phyloP scores from a whole-genome alignment of 1,139 yeast genomes.

The Saccharomycopsis hybrid region DNA sequence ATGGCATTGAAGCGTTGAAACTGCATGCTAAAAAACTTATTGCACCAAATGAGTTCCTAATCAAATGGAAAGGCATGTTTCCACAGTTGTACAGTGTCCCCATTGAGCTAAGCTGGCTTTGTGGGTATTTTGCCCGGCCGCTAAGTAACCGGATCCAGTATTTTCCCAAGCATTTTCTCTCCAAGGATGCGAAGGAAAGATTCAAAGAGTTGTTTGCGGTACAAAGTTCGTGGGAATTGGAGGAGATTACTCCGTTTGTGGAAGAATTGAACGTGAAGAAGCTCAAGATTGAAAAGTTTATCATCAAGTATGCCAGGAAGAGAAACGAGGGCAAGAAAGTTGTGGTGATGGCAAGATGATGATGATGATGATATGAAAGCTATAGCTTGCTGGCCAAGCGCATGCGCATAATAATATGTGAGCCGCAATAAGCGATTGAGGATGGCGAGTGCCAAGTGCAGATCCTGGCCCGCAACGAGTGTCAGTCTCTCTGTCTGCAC shows the following conservation, averaged over 20 bases:
- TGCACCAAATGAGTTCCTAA: slow-evolving; percentile 44
- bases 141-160: slow-evolving; percentile 41
- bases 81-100: slow-evolving; percentile 60
- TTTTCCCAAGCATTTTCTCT: slow-evolving; percentile 42
- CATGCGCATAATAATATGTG: too few species aligned
- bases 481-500: too few species aligned
- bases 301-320: slow-evolving; percentile 72
- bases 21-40: slow-evolving; percentile 29
- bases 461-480: too few species aligned
- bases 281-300: slow-evolving; percentile 59
- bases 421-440: too few species aligned
- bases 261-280: slow-evolving; percentile 47
- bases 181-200: slow-evolving; percentile 47
- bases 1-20: slow-evolving; percentile 49
- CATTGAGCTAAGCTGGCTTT: slow-evolving; percentile 44
- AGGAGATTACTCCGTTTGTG: slow-evolving; percentile 68
- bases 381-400: neutral
- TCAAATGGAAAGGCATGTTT: slow-evolving; percentile 57
- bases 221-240: slow-evolving; percentile 61
- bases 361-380: neutral
- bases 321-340: slow-evolving; percentile 47
- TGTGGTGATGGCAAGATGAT: slow-evolving; percentile 29
- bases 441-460: too few species aligned
- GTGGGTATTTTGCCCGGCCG: slow-evolving; percentile 51
- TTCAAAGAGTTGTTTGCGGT: slow-evolving; percentile 56